Evolutionary conservation across 176 grass and related monocot genomes (phyloP).

Genomic region (Ensete ventricosum): DNA sequence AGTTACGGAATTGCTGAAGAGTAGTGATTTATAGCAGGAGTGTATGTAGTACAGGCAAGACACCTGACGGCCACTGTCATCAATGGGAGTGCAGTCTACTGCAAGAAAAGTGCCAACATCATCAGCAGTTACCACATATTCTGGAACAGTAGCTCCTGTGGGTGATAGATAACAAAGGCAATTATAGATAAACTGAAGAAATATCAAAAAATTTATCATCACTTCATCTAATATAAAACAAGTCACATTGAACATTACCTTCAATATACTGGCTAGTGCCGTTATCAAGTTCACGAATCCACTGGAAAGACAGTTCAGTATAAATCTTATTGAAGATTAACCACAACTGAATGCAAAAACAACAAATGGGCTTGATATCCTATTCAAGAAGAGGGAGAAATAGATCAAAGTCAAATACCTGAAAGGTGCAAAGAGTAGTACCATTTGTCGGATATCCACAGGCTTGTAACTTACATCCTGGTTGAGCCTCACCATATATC

Average conservation of each 20-base stretch:
- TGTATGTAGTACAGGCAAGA: slow-evolving; percentile 8
- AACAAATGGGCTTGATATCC: background rate
- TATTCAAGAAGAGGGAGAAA: background rate
- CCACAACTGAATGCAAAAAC: slow-evolving; percentile 18
- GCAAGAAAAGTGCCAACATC: slow-evolving; percentile 84
- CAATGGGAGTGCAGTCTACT: slow-evolving; percentile 93
- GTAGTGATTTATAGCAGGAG: background rate
- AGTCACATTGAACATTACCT: slow-evolving; percentile 34
- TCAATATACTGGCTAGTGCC: slow-evolving; percentile 71
- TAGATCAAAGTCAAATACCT: slow-evolving; percentile 39
- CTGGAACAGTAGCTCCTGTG: slow-evolving; percentile 67
- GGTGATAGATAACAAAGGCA: background rate
- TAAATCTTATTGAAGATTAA: background rate
- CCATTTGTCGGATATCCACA: slow-evolving; percentile 80
- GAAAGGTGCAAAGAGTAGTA: slow-evolving; percentile 93
- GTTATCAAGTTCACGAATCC: slow-evolving; percentile 79
- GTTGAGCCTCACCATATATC: slow-evolving; percentile 65
- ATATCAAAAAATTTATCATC: background rate
- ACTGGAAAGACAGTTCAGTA: slow-evolving; percentile 38
- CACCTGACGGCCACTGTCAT: slow-evolving; percentile 85
- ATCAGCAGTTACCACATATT: slow-evolving; percentile 86
- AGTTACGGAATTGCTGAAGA: background rate
- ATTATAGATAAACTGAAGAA: slow-evolving; percentile 17
- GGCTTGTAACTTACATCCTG: slow-evolving; percentile 49
- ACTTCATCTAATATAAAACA: background rate